phyloP scores from a whole-genome alignment of 2,329 filamentous ascomycete species.

The Fusarium azukiicola region DNA sequence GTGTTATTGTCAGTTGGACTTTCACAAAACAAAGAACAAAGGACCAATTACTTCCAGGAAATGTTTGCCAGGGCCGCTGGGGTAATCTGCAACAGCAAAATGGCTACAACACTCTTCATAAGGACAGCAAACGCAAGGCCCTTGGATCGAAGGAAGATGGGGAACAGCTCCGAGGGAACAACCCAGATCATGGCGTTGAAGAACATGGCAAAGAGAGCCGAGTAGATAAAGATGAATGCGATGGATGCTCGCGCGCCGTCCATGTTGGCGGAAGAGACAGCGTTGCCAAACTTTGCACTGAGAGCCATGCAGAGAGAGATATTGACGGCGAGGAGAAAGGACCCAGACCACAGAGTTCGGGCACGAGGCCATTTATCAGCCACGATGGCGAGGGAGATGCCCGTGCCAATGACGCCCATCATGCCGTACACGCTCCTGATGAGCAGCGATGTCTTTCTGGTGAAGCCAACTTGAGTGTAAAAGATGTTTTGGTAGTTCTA shows the following conservation, averaged over 20 bases:
- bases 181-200: slow-evolving; percentile 60
- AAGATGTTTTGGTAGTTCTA: slow-evolving; percentile 60
- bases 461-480: slow-evolving; percentile 69
- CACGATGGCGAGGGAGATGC: slow-evolving; percentile 55
- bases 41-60: slow-evolving; percentile 7
- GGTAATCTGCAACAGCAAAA: slow-evolving; percentile 55
- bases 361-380: slow-evolving; percentile 56
- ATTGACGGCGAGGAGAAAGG: slow-evolving; percentile 41
- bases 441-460: slow-evolving; percentile 69
- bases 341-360: slow-evolving; percentile 41
- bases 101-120: slow-evolving; percentile 53
- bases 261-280: slow-evolving; percentile 35
- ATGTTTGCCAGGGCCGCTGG: slow-evolving; percentile 45
- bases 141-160: slow-evolving; percentile 43
- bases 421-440: slow-evolving; percentile 69
- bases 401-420: slow-evolving; percentile 57
- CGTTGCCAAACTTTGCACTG: slow-evolving; percentile 45
- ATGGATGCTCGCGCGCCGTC: slow-evolving; percentile 52
- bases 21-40: not conserved
- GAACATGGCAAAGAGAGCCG: slow-evolving; percentile 55
- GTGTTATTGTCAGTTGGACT: not conserved
- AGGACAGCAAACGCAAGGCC: slow-evolving; percentile 53
- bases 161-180: slow-evolving; percentile 55
- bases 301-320: slow-evolving; percentile 55
- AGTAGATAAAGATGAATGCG: slow-evolving; percentile 59